Percentiles rank a stretch among this genome's conserved stretches.
Evolutionary conservation across 2,329 filamentous ascomycete genomes (phyloP).

Genomic region (Pseudogymnoascus sp.): DNA sequence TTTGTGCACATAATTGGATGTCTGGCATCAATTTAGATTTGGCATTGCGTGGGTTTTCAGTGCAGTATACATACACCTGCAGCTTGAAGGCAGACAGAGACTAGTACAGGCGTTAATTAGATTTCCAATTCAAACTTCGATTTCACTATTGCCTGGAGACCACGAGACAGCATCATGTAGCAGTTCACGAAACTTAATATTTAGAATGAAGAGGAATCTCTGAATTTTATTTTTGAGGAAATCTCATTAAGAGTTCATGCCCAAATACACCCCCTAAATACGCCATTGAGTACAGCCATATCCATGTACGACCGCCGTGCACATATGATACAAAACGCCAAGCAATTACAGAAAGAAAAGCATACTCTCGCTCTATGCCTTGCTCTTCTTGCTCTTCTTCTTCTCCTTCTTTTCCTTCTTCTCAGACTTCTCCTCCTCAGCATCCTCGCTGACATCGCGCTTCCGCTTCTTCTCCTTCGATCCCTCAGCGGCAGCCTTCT

Average conservation of each 20-base stretch:
- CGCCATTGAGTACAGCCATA: conserved; percentile 11
- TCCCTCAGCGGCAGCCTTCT: conserved; percentile 38
- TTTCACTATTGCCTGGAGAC: no score
- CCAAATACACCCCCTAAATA: conserved; percentile 11
- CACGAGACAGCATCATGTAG: no score
- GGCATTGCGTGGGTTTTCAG: conserved; percentile 4
- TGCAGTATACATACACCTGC: conserved; percentile 5
- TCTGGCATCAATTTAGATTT: neutral
- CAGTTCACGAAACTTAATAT: neutral
- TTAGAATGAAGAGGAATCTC: neutral
- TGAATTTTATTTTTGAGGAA: conserved; percentile 12
- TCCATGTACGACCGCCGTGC: conserved; percentile 7
- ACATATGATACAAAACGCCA: conserved; percentile 22
- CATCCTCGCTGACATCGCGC: conserved; percentile 34
- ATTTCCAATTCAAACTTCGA: neutral
- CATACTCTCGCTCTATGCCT: conserved; percentile 20
- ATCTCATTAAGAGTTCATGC: conserved; percentile 10
- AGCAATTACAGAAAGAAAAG: conserved; percentile 8
- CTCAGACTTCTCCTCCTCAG: conserved; percentile 50
- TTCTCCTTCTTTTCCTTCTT: conserved; percentile 52
- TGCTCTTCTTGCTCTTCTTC: conserved; percentile 46
- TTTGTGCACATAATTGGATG: conserved; percentile 4
- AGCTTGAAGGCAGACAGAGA: neutral
- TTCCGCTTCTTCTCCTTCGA: conserved; percentile 63
- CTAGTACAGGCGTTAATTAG: neutral